Percentiles rank a stretch among this genome's conserved stretches.
phyloP scores from a whole-genome alignment of 345 rosid species.

The Gossypium stocksii region DNA sequence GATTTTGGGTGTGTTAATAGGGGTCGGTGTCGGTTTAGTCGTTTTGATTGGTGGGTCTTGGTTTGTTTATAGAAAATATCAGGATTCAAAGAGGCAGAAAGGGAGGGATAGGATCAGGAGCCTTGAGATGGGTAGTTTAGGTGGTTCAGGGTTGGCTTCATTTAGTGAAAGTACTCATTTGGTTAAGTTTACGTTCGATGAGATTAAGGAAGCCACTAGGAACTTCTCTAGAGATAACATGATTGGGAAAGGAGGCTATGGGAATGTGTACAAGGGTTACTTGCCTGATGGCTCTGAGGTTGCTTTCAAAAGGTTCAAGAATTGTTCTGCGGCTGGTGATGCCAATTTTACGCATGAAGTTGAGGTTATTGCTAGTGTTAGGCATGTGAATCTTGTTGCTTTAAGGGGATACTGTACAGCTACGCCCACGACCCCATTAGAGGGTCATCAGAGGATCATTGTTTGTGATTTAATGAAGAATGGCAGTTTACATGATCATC shows the following conservation, averaged over 20 bases:
- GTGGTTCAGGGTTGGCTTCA: constrained; percentile 42
- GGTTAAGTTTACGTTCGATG: constrained; percentile 60
- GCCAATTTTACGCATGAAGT: constrained; percentile 67
- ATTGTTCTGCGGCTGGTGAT: constrained; percentile 78
- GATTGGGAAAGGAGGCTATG: constrained; percentile 83
- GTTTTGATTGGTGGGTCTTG: constrained; percentile 38
- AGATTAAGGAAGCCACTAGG: constrained; percentile 69
- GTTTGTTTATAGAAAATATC: constrained; percentile 34
- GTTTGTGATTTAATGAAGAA: constrained; percentile 79
- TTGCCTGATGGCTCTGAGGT: constrained; percentile 66
- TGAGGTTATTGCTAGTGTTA: constrained; percentile 84
- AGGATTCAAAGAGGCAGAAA: constrained; percentile 27
- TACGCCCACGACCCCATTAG: constrained; percentile 62
- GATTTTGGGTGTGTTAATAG: constrained; percentile 30
- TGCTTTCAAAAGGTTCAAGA: constrained; percentile 92
- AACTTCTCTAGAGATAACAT: constrained; percentile 67
- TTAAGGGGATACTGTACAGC: constrained; percentile 84
- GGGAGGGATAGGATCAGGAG: constrained; percentile 19
- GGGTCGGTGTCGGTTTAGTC: constrained; percentile 29
- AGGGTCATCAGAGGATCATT: constrained; percentile 96
- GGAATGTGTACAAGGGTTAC: constrained; percentile 74
- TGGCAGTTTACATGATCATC: constrained; percentile 79
- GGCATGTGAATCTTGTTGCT: constrained; percentile 82
- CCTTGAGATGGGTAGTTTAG: constrained; percentile 28
- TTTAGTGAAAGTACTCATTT: constrained; percentile 66